Conservation (phyloP, 305 asterid genomes). For the Coffea humblotiana region DNA sequence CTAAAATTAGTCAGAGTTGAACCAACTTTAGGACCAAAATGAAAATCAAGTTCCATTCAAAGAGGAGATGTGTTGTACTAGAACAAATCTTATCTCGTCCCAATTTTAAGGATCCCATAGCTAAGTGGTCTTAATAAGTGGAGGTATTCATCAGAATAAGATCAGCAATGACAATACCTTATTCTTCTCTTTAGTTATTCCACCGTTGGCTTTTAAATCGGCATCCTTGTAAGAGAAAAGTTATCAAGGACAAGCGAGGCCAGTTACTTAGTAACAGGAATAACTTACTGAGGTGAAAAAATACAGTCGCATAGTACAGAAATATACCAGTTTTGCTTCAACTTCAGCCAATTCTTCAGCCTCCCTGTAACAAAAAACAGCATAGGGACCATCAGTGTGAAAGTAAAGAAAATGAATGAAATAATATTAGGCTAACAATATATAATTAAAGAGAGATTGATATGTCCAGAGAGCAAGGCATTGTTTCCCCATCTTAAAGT, state of each 20-base stretch:
- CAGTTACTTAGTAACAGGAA: not conserved
- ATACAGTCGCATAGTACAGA: conserved; percentile 3
- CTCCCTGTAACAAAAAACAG: conserved; percentile 48
- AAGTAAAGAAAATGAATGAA: not conserved
- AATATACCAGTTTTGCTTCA: conserved; percentile 85
- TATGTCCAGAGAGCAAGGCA: not conserved
- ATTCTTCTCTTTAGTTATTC: conserved; percentile 45
- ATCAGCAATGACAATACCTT: conserved; percentile 31
- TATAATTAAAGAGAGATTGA: conserved; percentile 6
- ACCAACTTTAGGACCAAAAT: not conserved
- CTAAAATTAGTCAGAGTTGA: not conserved
- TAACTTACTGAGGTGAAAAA: not conserved
- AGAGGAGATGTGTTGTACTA: conserved; percentile 3
- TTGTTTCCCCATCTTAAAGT: not conserved
- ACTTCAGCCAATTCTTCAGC: conserved; percentile 88
- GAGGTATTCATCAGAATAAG: not conserved
- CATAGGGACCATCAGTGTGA: not conserved
- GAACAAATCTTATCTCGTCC: not conserved
- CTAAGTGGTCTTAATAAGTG: not conserved
- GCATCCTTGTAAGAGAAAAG: conserved; percentile 57
- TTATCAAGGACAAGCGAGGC: conserved; percentile 20
- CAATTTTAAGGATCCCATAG: not conserved
- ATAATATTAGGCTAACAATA: not conserved
- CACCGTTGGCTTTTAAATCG: conserved; percentile 63
- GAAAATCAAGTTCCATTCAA: not conserved